Conservation (phyloP, 2,329 filamentous ascomycete species). For the Ophiostoma fasciatum region DNA sequence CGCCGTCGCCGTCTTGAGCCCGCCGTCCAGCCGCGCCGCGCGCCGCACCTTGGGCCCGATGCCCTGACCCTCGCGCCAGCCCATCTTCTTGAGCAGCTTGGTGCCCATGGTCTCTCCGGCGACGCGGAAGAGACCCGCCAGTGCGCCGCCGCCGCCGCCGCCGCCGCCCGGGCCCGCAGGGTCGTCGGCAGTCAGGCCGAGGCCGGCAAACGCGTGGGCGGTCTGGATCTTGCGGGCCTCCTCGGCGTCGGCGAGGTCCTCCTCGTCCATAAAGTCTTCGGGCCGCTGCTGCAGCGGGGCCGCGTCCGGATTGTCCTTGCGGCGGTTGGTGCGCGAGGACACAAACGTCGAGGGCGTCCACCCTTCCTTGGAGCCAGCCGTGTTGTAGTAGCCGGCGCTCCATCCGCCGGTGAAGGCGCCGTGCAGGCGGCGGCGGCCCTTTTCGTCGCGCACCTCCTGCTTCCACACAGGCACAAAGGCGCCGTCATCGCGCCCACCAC, state of each 20-base stretch:
- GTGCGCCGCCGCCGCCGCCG: slow-evolving; percentile 13
- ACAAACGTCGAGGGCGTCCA: slow-evolving; percentile 89
- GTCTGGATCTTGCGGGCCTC: slow-evolving; percentile 65
- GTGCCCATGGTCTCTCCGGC: slow-evolving; percentile 76
- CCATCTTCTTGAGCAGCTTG: slow-evolving; percentile 79
- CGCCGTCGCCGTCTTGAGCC: too few species aligned
- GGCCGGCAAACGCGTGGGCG: slow-evolving; percentile 54
- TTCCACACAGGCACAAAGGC: slow-evolving; percentile 95
- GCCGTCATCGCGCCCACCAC: slow-evolving; percentile 74
- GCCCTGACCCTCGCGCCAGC: slow-evolving; percentile 88
- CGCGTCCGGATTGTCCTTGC: slow-evolving; percentile 45
- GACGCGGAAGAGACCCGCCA: slow-evolving; percentile 58
- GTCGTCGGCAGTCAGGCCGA: slow-evolving; percentile 53
- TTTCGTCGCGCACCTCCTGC: slow-evolving; percentile 90
- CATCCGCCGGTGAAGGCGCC: slow-evolving; percentile 95
- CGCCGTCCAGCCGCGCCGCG: slow-evolving; percentile 55
- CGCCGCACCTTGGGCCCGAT: slow-evolving; percentile 76
- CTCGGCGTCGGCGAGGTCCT: slow-evolving; percentile 76
- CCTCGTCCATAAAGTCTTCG: slow-evolving; percentile 97
- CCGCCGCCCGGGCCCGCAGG: slow-evolving; percentile 26
- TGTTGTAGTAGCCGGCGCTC: slow-evolving; percentile 96
- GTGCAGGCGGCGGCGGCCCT: slow-evolving; percentile 77
- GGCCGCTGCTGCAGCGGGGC: slow-evolving; percentile 49
- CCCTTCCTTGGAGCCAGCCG: slow-evolving; percentile 94
- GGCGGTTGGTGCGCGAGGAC: slow-evolving; percentile 70